phyloP scores from a whole-genome alignment of 2,329 filamentous ascomycete species.

The Apiospora sp. region DNA sequence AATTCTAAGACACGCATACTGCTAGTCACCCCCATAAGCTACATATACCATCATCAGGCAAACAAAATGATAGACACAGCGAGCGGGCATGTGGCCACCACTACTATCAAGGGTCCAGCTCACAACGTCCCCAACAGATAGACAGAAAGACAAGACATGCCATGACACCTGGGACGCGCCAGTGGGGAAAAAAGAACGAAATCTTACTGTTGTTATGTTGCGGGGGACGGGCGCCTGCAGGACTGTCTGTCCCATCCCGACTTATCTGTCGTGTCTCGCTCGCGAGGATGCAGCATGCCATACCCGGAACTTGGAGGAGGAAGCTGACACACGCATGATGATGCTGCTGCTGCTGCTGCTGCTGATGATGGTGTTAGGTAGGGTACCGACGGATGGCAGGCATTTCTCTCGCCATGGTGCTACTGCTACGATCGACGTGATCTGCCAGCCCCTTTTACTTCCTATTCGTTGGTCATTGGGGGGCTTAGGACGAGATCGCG shows the following conservation, averaged over 20 bases:
- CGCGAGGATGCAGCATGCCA: slow-evolving; percentile 6
- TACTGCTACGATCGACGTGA: neutral
- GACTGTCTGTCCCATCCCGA: neutral
- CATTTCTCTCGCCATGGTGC: neutral
- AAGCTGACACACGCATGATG: neutral
- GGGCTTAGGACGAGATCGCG: neutral
- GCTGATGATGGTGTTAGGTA: neutral
- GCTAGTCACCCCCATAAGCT: neutral
- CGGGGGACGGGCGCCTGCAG: slow-evolving; percentile 17
- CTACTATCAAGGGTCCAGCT: neutral
- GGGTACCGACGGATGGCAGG: neutral
- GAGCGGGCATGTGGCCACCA: neutral
- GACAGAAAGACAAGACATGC: neutral
- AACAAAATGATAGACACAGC: neutral
- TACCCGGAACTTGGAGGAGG: slow-evolving; percentile 4
- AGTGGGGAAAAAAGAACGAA: neutral
- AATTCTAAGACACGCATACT: neutral
- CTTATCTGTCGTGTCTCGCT: slow-evolving; percentile 9
- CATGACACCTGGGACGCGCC: neutral
- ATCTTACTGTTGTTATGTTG: neutral
- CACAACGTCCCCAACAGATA: too few species aligned
- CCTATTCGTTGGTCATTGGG: neutral
- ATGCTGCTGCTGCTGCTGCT: neutral
- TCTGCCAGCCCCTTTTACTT: slow-evolving; percentile 2
- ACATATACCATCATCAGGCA: neutral